Conservation (phyloP, 2,329 filamentous ascomycete genomes). For the Cadophora sp. region DNA sequence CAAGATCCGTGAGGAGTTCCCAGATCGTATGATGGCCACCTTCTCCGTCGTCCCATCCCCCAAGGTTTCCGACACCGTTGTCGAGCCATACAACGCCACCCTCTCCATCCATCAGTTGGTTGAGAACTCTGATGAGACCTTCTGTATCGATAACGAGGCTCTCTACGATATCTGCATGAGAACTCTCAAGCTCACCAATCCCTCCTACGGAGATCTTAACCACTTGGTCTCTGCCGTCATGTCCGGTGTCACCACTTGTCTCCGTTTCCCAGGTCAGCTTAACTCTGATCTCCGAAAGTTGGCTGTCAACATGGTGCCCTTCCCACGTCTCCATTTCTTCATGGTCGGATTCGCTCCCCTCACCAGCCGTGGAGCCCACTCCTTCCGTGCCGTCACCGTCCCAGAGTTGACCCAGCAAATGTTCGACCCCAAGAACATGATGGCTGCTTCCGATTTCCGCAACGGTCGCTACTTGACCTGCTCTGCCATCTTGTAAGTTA, state of each 20-base stretch:
- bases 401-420: slow-evolving; percentile 99
- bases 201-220: slow-evolving; percentile 99
- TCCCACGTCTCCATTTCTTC: slow-evolving; percentile 99
- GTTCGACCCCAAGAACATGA: slow-evolving; percentile 99
- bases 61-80: slow-evolving; percentile 99
- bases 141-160: slow-evolving; percentile 99
- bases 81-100: slow-evolving; percentile 99
- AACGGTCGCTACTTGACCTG: slow-evolving; percentile 99
- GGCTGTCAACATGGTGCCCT: slow-evolving; percentile 99
- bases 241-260: slow-evolving; percentile 97
- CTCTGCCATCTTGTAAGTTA: slow-evolving; percentile 84
- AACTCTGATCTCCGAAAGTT: slow-evolving; percentile 99
- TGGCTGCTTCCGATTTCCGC: slow-evolving; percentile 99
- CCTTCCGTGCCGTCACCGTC: slow-evolving; percentile 97
- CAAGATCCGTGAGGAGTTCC: slow-evolving; percentile 99
- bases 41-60: slow-evolving; percentile 99
- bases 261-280: slow-evolving; percentile 99
- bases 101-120: slow-evolving; percentile 99
- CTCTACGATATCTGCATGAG: slow-evolving; percentile 99
- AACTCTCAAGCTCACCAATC: slow-evolving; percentile 97
- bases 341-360: slow-evolving; percentile 99
- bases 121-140: slow-evolving; percentile 99
- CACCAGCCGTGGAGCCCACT: slow-evolving; percentile 89
- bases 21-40: slow-evolving; percentile 99
- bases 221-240: slow-evolving; percentile 99